Base-by-base conservation (phyloP, 2,329 filamentous ascomycete species). In the Fusarium xylarioides region DNA sequence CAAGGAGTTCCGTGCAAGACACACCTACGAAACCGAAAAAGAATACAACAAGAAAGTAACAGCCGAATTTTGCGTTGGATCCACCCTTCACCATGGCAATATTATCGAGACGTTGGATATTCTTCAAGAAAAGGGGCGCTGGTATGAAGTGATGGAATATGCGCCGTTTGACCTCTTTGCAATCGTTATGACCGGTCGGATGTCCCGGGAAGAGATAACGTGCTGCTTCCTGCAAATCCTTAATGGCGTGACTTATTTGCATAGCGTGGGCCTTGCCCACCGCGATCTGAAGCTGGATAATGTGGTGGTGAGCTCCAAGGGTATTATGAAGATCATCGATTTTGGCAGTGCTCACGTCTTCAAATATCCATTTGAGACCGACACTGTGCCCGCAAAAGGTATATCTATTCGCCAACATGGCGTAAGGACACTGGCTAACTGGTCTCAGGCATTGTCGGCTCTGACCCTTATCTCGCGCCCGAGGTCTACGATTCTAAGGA, bases 121-220 rank as follows among this genome's bases (percentile, higher is more conserved):
- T 71, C 90, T 99, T 16, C 93, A 97, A 75, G 96, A 99, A 83
- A 96, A 95, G 82, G 91, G 90, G 56, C 95, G 92, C 73, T 99
- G 96, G 94, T 99, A 95, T 79, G 95, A 98, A 79, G 96, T 99
- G 46, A 99, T 99, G 96, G 96, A 99, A 80, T 99, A 97, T 79
- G 96, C 95, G 16, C 96, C 96, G 0, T 99, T 88, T 79, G 96
- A 99, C 81, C 88, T 99, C 35, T 99, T 99, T 80, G 96, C 96
- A 18, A 97, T 97, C 73, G 96, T 99, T 74, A 99, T 99, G 96
- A 98, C 96, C 0, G 96, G 96, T 40, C 97, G 95, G 83, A 99
- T 99, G 96, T 90, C 90, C 44, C 91, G 94, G 66, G 93, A 97
- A 76, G 96, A 99, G 81, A 90, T 98, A 68, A 91, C 91, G 7